phyloP scores from a whole-genome alignment of 306 rosid species.

The Comarum palustre region DNA sequence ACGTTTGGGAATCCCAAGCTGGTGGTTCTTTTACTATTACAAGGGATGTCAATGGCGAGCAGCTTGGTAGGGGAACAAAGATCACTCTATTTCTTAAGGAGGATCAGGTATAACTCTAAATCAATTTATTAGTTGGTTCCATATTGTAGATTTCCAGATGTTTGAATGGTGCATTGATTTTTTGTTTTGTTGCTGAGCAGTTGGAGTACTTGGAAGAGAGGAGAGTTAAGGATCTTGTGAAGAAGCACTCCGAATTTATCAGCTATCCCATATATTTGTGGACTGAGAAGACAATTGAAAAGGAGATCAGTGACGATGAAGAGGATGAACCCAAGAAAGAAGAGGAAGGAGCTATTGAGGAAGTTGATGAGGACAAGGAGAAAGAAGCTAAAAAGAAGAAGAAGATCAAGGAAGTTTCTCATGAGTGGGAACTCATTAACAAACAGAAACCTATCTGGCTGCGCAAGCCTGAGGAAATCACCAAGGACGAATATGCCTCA shows the following conservation, averaged over 20 bases:
- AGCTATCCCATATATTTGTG: not conserved
- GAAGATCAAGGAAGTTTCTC: constrained; percentile 49
- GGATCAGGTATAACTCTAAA: not conserved
- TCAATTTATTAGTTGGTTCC: not conserved
- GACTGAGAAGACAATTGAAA: constrained; percentile 46
- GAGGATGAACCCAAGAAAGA: constrained; percentile 65
- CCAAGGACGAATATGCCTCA: too few relatives aligned
- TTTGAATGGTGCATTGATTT: too few relatives aligned
- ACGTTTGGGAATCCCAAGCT: not conserved
- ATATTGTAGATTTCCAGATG: too few relatives aligned
- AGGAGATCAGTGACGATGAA: constrained; percentile 68
- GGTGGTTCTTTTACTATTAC: not conserved
- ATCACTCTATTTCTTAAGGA: not conserved
- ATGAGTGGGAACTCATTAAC: too few relatives aligned
- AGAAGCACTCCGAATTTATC: not conserved
- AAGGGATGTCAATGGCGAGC: not conserved
- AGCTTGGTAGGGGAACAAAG: not conserved
- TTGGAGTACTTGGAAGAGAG: not conserved
- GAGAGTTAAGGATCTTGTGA: not conserved
- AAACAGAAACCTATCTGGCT: constrained; percentile 22
- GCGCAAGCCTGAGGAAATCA: too few relatives aligned
- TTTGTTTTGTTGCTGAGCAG: too few relatives aligned
- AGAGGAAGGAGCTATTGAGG: constrained; percentile 57
- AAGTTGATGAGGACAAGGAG: constrained; percentile 53
- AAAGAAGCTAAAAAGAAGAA: constrained; percentile 50